A percentile compares a stretch with the other conserved stretches of the same genome.
phyloP scores from a whole-genome alignment of 2,329 filamentous ascomycete genomes.

The Neocucurbitaria cava region DNA sequence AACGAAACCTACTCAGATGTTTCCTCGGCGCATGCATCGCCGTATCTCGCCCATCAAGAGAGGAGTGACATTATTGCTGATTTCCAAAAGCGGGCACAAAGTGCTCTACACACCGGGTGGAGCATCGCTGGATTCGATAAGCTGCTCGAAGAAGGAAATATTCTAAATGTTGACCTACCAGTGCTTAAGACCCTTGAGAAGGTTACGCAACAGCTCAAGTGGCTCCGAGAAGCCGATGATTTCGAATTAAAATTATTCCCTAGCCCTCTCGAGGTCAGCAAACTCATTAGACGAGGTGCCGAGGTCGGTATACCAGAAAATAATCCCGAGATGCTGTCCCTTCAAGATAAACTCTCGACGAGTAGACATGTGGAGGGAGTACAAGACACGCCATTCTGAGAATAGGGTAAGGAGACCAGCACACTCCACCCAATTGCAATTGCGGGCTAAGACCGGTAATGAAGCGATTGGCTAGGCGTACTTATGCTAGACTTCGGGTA shows the following conservation, averaged over 20 bases:
- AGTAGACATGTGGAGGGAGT: no score
- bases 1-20: conserved; percentile 91
- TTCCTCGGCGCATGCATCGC: conserved; percentile 83
- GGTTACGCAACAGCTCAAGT: conserved; percentile 83
- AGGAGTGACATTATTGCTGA: conserved; percentile 80
- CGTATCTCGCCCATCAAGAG: conserved; percentile 79
- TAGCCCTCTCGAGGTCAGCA: conserved; percentile 77
- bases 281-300: conserved; percentile 78
- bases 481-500: no score
- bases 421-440: no score
- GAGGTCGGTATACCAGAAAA: conserved; percentile 79
- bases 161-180: conserved; percentile 89
- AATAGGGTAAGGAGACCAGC: no score
- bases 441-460: no score
- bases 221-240: conserved; percentile 79
- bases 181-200: conserved; percentile 84
- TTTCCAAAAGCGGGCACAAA: conserved; percentile 79
- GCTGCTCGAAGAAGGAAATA: conserved; percentile 85
- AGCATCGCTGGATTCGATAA: conserved; percentile 81
- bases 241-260: conserved; percentile 67
- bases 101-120: conserved; percentile 63
- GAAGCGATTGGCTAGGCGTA: no score
- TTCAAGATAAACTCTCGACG: conserved; percentile 80
- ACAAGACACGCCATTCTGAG: no score
- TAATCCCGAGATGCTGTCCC: conserved; percentile 79